Conservation (phyloP, 2,329 filamentous ascomycete species). For the Venturia carpophila region DNA sequence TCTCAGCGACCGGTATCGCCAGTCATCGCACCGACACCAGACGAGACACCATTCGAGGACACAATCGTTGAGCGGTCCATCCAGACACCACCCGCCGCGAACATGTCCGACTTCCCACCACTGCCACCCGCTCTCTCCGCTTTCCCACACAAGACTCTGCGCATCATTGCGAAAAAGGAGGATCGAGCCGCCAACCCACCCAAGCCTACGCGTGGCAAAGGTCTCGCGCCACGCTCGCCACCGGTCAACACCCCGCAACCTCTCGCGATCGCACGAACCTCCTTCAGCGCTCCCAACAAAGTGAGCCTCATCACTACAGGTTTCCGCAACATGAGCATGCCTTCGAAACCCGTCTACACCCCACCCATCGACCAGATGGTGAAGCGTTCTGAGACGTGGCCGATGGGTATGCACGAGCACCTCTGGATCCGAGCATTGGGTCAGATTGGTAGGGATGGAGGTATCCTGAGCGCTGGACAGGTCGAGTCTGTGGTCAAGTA, state of each 20-base stretch:
- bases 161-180: not conserved
- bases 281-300: not conserved
- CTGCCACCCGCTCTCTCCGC: not conserved
- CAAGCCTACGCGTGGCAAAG: not conserved
- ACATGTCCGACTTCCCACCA: not conserved
- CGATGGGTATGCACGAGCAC: slow-evolving; percentile 27
- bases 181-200: not conserved
- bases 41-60: not conserved
- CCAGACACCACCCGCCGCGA: not conserved
- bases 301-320: not conserved
- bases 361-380: slow-evolving; percentile 1
- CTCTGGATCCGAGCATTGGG: slow-evolving; percentile 29
- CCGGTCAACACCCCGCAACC: not conserved
- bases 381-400: slow-evolving; percentile 21
- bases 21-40: not conserved
- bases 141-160: not conserved
- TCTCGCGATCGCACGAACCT: not conserved
- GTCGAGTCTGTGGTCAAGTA: slow-evolving; percentile 27
- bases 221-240: not conserved
- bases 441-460: slow-evolving; percentile 22
- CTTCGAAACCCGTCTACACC: not conserved
- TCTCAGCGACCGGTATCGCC: not conserved
- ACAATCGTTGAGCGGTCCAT: not conserved
- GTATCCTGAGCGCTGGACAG: slow-evolving; percentile 30
- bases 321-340: not conserved